Percentiles rank a stretch among this genome's conserved stretches.
These are phyloP conservation scores for Salix purpurea DNA, from an alignment of 345 rosid species.

Conservation along the genomic window DNA sequence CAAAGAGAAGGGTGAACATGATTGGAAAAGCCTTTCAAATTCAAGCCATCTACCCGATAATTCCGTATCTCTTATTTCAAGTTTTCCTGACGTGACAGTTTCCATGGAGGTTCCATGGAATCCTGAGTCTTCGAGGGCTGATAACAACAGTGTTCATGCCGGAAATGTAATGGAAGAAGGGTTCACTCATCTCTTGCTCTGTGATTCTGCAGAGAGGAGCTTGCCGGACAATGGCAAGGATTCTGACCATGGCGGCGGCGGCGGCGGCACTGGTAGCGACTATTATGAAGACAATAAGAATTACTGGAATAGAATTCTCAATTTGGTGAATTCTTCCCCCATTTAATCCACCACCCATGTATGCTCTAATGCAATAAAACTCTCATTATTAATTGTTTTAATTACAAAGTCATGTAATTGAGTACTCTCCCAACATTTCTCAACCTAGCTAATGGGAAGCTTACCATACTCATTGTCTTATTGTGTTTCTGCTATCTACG, in stretches of 20 bases:
- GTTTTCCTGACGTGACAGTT: constrained; percentile 42
- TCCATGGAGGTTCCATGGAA: constrained; percentile 47
- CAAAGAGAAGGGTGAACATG: constrained; percentile 57
- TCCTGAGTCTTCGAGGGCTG: constrained; percentile 38
- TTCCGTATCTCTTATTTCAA: constrained; percentile 41
- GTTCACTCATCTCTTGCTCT: constrained; percentile 66
- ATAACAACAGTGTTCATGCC: constrained; percentile 2
- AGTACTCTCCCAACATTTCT: not conserved
- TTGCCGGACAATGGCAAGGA: constrained; percentile 44
- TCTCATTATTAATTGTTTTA: not conserved
- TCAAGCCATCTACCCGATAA: constrained; percentile 31
- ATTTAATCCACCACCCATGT: constrained; percentile 45
- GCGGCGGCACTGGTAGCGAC: constrained; percentile 40
- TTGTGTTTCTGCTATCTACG: not conserved
- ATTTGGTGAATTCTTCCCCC: constrained; percentile 85
- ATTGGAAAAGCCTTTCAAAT: constrained; percentile 46
- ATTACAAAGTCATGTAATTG: not conserved
- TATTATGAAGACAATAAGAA: constrained; percentile 81
- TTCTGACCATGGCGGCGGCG: constrained; percentile 30
- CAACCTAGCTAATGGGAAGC: not conserved
- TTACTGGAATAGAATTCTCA: constrained; percentile 93
- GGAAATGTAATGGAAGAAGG: constrained; percentile 57
- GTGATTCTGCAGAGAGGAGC: constrained; percentile 44
- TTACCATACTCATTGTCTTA: not conserved
- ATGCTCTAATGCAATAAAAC: constrained; percentile 32